phyloP scores from a whole-genome alignment of 768 basidiomycete genomes.

The Gloeostereum incarnatum region DNA sequence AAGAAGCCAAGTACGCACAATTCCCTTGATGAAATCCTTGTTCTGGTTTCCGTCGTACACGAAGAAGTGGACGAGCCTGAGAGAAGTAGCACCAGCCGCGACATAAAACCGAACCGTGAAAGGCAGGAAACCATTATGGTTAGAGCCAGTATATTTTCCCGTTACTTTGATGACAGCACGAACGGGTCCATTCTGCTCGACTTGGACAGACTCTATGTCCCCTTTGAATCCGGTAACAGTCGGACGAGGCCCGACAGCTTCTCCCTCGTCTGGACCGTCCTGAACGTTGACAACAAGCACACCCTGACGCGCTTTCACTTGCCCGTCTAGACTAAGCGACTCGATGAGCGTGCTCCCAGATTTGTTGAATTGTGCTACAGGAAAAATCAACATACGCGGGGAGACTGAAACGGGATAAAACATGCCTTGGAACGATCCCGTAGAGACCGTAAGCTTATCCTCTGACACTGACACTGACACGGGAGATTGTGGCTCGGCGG shows the following conservation, averaged over 20 bases:
- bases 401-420: not conserved
- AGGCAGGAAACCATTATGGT: conserved; percentile 23
- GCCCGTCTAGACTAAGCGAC: conserved; percentile 18
- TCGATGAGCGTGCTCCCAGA: conserved; percentile 22
- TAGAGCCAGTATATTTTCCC: conserved; percentile 22
- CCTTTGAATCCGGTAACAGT: conserved; percentile 16
- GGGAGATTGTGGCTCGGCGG: conserved; percentile 20
- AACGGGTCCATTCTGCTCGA: conserved; percentile 26
- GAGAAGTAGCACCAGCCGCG: conserved; percentile 20
- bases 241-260: conserved; percentile 15
- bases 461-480: conserved; percentile 18
- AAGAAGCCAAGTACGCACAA: conserved; percentile 14
- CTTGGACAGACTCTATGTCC: conserved; percentile 17
- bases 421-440: conserved; percentile 23
- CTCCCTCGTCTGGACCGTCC: conserved; percentile 23
- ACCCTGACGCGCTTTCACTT: conserved; percentile 18
- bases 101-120: conserved; percentile 27
- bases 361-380: conserved; percentile 19
- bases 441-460: conserved; percentile 18
- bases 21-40: conserved; percentile 27
- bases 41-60: conserved; percentile 27
- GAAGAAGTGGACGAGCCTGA: conserved; percentile 27
- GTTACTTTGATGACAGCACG: conserved; percentile 28
- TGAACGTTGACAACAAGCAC: conserved; percentile 22
- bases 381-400: not conserved